phyloP scores from a whole-genome alignment of 257 asterid species.

The Cinchona pubescens region DNA sequence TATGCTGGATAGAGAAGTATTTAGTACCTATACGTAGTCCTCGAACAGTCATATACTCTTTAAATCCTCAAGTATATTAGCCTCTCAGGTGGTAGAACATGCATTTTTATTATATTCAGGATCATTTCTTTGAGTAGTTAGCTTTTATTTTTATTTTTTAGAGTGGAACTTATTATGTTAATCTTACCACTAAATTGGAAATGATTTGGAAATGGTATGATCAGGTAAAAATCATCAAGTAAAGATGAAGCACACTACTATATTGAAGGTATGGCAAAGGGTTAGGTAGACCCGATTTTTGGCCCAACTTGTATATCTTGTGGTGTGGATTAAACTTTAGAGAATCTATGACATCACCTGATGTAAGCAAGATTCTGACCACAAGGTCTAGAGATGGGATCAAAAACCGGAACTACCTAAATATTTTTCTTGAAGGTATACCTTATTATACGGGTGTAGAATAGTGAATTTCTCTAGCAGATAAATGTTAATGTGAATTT shows the following conservation, averaged over 20 bases:
- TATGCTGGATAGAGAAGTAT: not conserved
- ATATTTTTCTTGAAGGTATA: too few species aligned
- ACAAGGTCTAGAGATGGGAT: too few species aligned
- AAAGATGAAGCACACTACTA: conserved; percentile 86
- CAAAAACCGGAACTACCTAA: too few species aligned
- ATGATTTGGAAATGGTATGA: conserved; percentile 70
- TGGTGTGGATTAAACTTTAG: too few species aligned
- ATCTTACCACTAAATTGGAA: conserved; percentile 40
- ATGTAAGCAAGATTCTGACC: too few species aligned
- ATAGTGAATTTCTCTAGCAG: too few species aligned
- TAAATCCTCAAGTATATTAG: conserved; percentile 17
- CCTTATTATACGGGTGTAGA: too few species aligned
- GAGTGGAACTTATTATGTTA: conserved; percentile 10
- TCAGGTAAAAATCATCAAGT: conserved; percentile 91
- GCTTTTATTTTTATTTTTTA: too few species aligned
- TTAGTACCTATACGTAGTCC: not conserved
- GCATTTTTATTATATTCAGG: not conserved
- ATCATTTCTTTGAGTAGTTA: not conserved
- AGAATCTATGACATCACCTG: too few species aligned
- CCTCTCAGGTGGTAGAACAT: conserved; percentile 14
- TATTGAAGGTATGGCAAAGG: conserved; percentile 74
- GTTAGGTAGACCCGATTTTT: too few species aligned
- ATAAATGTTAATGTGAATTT: too few species aligned
- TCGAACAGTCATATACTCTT: not conserved
- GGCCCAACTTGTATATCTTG: too few species aligned